Evolutionary conservation across 768 basidiomycete species (phyloP).

Genomic region (Tylopilus intermedius): DNA sequence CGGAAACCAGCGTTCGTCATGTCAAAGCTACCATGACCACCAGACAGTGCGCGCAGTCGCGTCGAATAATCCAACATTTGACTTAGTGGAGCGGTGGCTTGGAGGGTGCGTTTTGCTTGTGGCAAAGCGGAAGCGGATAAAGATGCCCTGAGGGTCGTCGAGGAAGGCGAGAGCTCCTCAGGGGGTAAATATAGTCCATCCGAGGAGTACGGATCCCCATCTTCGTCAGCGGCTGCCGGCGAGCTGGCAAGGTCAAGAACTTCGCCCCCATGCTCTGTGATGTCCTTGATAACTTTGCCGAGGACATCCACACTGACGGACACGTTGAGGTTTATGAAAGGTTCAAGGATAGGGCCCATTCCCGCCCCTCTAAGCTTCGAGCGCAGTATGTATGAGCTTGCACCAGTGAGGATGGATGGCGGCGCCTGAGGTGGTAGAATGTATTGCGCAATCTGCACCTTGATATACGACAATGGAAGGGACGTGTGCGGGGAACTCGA

Average conservation of each 20-base stretch:
- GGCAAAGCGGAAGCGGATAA: conserved; percentile 30
- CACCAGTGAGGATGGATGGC: conserved; percentile 57
- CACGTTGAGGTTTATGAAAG: conserved; percentile 66
- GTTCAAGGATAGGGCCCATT: conserved; percentile 73
- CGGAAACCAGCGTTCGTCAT: conserved; percentile 76
- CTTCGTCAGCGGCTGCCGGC: conserved; percentile 34
- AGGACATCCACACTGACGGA: conserved; percentile 61
- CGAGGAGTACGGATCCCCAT: conserved; percentile 42
- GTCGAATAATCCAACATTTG: conserved; percentile 78
- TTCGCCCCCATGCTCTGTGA: conserved; percentile 82
- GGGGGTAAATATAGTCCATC: conserved; percentile 76
- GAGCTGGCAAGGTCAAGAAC: conserved; percentile 55
- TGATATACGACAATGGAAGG: conserved; percentile 60
- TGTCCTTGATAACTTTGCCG: conserved; percentile 75
- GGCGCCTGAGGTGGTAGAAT: conserved; percentile 39
- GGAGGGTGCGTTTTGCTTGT: conserved; percentile 57
- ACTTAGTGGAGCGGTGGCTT: conserved; percentile 73
- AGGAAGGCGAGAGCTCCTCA: conserved; percentile 70
- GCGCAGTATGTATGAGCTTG: conserved; percentile 60
- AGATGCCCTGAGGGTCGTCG: conserved; percentile 28
- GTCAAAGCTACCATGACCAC: conserved; percentile 78
- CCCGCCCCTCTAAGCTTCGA: conserved; percentile 57
- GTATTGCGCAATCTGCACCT: conserved; percentile 49
- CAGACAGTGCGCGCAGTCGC: conserved; percentile 72
- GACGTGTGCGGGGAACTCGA: conserved; percentile 78